Percentiles rank a stretch among this genome's conserved stretches.
Conservation (phyloP, 2,329 filamentous ascomycete genomes). For the Colletotrichum sp. region DNA sequence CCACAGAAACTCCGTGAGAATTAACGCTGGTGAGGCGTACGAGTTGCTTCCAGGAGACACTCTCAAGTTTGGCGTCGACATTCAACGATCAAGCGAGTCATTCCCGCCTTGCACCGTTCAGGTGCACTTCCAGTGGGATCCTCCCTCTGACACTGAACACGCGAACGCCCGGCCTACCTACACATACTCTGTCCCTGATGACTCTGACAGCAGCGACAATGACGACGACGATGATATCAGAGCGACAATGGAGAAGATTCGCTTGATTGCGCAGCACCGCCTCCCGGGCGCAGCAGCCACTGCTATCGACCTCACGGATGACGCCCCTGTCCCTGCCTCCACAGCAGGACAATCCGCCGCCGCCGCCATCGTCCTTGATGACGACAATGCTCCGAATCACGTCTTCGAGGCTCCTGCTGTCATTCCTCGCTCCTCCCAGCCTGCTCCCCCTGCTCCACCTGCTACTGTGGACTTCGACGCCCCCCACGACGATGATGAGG, state of each 20-base stretch:
- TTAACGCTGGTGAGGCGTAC: slow-evolving; percentile 23
- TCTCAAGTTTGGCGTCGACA: slow-evolving; percentile 39
- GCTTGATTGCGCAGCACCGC: not conserved
- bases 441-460: not conserved
- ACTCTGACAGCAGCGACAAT: slow-evolving; percentile 36
- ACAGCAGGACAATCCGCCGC: not conserved
- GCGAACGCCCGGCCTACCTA: slow-evolving; percentile 28
- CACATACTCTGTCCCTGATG: slow-evolving; percentile 48
- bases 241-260: not conserved
- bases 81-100: slow-evolving; percentile 35
- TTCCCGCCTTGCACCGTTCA: slow-evolving; percentile 44
- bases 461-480: not conserved
- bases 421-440: not conserved
- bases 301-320: slow-evolving; percentile 8
- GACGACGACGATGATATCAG: slow-evolving; percentile 26
- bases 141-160: not conserved
- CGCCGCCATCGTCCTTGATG: not conserved
- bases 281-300: not conserved
- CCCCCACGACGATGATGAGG: not conserved
- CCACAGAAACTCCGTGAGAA: slow-evolving; percentile 40
- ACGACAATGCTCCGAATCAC: not conserved
- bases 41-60: slow-evolving; percentile 32
- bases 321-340: not conserved
- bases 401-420: not conserved
- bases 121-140: slow-evolving; percentile 33